phyloP scores from a whole-genome alignment of 176 grass and related monocot genomes.

The Chloris gayana region DNA sequence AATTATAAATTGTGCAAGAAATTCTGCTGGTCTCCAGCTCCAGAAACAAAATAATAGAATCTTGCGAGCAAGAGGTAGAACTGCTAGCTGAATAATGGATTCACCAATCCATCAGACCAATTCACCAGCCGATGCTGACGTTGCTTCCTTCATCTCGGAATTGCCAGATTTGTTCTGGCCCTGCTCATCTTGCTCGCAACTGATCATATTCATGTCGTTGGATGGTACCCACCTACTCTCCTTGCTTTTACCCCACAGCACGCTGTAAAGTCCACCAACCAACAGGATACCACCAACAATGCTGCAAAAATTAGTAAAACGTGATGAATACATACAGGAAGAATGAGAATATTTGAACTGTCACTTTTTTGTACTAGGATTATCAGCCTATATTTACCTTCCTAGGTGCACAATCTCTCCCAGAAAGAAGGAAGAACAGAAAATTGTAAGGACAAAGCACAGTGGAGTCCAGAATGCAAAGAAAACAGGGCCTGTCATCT shows the following conservation, averaged over 20 bases:
- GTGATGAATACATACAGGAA: background rate
- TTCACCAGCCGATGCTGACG: background rate
- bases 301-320: slow-evolving; percentile 33
- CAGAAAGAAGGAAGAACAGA: slow-evolving; percentile 27
- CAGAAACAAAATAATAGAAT: too few species aligned
- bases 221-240: background rate
- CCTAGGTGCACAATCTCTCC: slow-evolving; percentile 22
- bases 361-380: background rate
- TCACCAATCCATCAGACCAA: background rate
- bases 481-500: slow-evolving; percentile 16
- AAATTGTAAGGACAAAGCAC: slow-evolving; percentile 10
- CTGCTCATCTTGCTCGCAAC: background rate
- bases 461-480: background rate
- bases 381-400: background rate
- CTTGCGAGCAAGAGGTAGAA: background rate
- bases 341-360: background rate
- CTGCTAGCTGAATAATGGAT: background rate
- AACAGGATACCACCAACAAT: slow-evolving; percentile 59
- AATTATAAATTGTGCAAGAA: too few species aligned
- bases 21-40: too few species aligned
- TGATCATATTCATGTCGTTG: background rate
- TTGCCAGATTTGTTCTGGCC: background rate
- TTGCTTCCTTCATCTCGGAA: background rate
- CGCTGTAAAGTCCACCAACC: slow-evolving; percentile 59
- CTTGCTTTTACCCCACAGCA: slow-evolving; percentile 65